Evolutionary conservation across 495 filamentous ascomycete genomes (phyloP).

Genomic region (Aspergillus affinis): DNA sequence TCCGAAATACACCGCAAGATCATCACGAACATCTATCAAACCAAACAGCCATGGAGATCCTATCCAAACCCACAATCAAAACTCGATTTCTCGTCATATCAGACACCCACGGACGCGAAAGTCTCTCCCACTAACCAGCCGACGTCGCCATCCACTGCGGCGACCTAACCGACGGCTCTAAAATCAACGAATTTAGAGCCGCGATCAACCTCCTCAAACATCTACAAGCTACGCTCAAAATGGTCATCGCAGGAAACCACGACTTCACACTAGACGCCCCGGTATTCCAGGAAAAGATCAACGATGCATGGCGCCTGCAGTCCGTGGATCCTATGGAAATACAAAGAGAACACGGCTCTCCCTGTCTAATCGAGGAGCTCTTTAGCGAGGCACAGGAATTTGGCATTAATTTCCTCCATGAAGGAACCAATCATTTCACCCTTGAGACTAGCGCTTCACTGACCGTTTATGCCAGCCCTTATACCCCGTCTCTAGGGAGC

Average conservation of each 20-base stretch:
- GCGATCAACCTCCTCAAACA: constrained; percentile 48
- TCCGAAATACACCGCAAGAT: no score
- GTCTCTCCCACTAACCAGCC: constrained; percentile 33
- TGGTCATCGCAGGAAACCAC: constrained; percentile 73
- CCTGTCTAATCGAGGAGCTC: constrained; percentile 28
- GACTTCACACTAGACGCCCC: constrained; percentile 61
- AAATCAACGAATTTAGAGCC: constrained; percentile 50
- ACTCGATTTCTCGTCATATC: constrained; percentile 55
- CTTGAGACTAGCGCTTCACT: constrained; percentile 57
- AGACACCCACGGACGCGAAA: constrained; percentile 52
- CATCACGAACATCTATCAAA: no score
- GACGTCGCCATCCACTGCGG: constrained; percentile 71
- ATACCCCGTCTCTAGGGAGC: constrained; percentile 43
- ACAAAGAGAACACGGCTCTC: constrained; percentile 27
- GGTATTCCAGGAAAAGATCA: constrained; percentile 32
- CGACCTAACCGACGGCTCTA: constrained; percentile 62
- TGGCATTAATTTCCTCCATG: constrained; percentile 59
- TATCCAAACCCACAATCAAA: constrained; percentile 17
- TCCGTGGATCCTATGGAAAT: constrained; percentile 28
- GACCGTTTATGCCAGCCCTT: constrained; percentile 66
- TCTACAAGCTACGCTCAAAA: constrained; percentile 61
- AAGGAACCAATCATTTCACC: constrained; percentile 56
- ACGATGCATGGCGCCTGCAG: constrained; percentile 14
- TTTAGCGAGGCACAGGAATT: constrained; percentile 29
- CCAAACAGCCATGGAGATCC: not conserved